These are phyloP conservation scores for Salix caprea DNA, from an alignment of 345 rosid species.

Conservation along the genomic window DNA sequence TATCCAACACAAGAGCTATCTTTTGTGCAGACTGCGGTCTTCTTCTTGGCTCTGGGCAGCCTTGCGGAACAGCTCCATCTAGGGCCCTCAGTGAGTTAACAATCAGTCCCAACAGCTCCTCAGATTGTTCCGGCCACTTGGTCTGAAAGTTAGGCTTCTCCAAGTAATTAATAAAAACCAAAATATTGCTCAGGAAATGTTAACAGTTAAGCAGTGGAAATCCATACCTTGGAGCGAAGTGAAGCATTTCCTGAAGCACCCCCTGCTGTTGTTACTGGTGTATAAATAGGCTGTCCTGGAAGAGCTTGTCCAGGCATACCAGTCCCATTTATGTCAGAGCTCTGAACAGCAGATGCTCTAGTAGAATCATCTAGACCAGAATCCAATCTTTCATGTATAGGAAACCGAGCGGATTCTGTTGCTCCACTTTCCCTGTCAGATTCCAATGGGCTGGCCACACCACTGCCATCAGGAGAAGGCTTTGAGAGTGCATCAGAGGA, in stretches of 20 bases:
- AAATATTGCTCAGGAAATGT: conserved; percentile 16
- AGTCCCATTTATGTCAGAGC: conserved; percentile 55
- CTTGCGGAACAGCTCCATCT: conserved; percentile 92
- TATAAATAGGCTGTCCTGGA: conserved; percentile 52
- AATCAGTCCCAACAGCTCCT: conserved; percentile 94
- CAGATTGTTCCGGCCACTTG: conserved; percentile 98
- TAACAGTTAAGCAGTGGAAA: conserved; percentile 9
- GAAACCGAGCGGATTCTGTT: conserved; percentile 51
- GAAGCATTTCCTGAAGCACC: conserved; percentile 52
- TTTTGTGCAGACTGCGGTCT: conserved; percentile 93
- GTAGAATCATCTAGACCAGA: conserved; percentile 60
- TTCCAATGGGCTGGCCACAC: conserved; percentile 48
- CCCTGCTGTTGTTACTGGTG: conserved; percentile 60
- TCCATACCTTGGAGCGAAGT: conserved; percentile 66
- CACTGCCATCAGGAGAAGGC: conserved; percentile 44
- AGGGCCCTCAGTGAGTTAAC: conserved; percentile 90
- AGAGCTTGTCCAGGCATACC: conserved; percentile 48
- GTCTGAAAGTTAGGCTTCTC: conserved; percentile 49
- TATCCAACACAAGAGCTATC: conserved; percentile 87
- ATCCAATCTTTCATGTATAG: conserved; percentile 65
- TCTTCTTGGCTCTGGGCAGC: conserved; percentile 91
- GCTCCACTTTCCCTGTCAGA: conserved; percentile 65
- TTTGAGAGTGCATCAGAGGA: conserved; percentile 44
- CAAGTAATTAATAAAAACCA: conserved; percentile 23
- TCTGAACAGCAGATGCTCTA: conserved; percentile 63